Evolutionary conservation across 2,329 filamentous ascomycete species (phyloP), one percentile per base, ranked within the genome.

Genomic region (Cytospora leucostoma): DNA sequence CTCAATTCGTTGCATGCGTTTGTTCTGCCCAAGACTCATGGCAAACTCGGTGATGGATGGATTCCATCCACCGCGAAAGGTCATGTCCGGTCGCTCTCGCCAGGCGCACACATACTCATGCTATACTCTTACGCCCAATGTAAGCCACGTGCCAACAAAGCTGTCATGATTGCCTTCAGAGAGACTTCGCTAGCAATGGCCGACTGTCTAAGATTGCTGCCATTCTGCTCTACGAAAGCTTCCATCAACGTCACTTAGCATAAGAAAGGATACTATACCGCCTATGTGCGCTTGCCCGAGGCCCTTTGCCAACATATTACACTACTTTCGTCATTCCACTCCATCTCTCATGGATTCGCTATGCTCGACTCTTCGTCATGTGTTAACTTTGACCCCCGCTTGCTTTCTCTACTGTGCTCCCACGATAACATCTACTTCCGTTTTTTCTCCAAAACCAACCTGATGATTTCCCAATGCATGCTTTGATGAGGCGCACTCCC

Each of bases 181-280:
- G 51, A 61, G 17, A 33, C 33, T 34, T 61, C 32, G 50, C 56
- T 55, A 54, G 59, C 59, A 38, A 55, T 32, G 51, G 40, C 13
- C 51, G 59, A 61, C 59, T 55, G 54, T 61, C 51, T 61, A 61
- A 61, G 49, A 12, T 55, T 49, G 51, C 55, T 53, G 37, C 21
- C 21, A 47, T 47, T 47, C 49, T n/a, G 37, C 38, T 17, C 54
- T 44, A 55, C 53, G 51, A 61, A 38, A 55, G 40, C 59, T 61
- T 44, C 32, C 19, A 55, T 44, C 44, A 47, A 55, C 38, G 34
- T 44, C 59, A 61, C 35, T 44, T 38, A 61, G 49, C 38, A 37
- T 37, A 55, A 53, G 37, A 59, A 50, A 35, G 34, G 27, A 60
- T 55, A 55, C 59, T 53, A 55, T 55, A 38, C 49, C 51, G 59